Base-by-base conservation (phyloP, 345 rosid species). In the Brassica cretica region DNA sequence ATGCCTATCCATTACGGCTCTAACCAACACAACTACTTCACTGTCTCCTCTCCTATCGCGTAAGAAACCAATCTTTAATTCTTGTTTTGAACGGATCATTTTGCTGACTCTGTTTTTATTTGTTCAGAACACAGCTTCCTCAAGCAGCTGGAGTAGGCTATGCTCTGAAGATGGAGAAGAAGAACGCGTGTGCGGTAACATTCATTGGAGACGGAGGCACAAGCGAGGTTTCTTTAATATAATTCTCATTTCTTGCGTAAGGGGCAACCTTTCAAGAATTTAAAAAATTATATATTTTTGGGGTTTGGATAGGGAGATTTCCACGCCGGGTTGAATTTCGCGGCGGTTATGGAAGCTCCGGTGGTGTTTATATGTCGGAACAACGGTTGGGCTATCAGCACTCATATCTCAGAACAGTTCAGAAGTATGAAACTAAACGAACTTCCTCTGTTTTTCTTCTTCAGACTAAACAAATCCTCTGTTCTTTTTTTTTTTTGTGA, bases 311-410 rank as follows among this genome's bases (percentile, higher is more conserved):
- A 90, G 97, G 97, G 97, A 66, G 95, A 92, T 82, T 92, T 92
- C 78, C 97, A 92, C 70, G 97, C 97, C 8, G 92, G 86, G 27
- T 55, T 92, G 84, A 92, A 92, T 83, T 92, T 90, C n/a, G 97
- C 93, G 62, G 95, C 97, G 2, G 97, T 92, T 1, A 67, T 78
- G 86, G 92, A 89, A 72, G 88, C 93, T 44, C 97, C 97, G 0
- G 89, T 92, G 0, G 73, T 92, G 58, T 90, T 90, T 66, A 68
- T 92, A 66, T 92, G 97, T 68, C 87, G 97, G 5, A 92, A 92
- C 87, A 92, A 90, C 65, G 95, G 97, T 72, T 92, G 95, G 93
- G 97, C 97, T 14, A 92, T 92, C 68, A 92, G 97, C 64, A 92
- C 97, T 46, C 86, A 84, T 21, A 69, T 84, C 62, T 84, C 87